Evolutionary conservation across 805 yeast genomes (phyloP), one percentile per base, ranked within the genome.

Genomic region (Lachancea dasiensis): DNA sequence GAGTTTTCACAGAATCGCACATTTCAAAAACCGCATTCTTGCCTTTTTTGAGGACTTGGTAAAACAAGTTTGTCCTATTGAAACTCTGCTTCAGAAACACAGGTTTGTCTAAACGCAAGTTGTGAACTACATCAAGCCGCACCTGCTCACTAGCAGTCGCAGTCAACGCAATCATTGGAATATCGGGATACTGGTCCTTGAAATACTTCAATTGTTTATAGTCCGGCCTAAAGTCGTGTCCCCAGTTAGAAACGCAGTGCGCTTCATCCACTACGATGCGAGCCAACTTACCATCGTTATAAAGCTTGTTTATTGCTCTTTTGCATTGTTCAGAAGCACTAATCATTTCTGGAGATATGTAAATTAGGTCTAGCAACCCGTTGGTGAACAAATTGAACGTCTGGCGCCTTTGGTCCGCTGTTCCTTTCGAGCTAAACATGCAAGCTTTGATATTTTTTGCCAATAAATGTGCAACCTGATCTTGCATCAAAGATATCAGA

Each of bases 181-280:
- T 76, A 36, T 72, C 72, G 0, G 95, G 94, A 54, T 73, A 92
- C 34, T 75, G 72, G 14, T 64, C 60, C 52, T 86, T 86, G 60
- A 92, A 84, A 47, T 70, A 72, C 24, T 77, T 75, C 54, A 92
- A 68, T 8, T 80, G 82, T 51, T 87, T 85, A 64, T 92, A 92
- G 60, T 92, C 97, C 0, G 97, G 97, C 36, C 98, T 70, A 60
- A 92, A 92, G 61, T 92, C 98, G 61, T 92, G 98, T 15, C 98
- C 98, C 98, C 98, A 92, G 8, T 94, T 82, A 36, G 95, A 86
- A 31, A 92, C 95, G 70, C 98, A 92, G 63, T 92, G 98, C 0
- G 98, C 98, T 56, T 83, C 98, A 63, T 92, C 98, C 31, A 92
- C 86, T 8, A 92, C 95, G 26, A 92, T 72, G 38, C 97, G 68